phyloP scores from a whole-genome alignment of 371 early-diverging fungal species.

The Actinomortierella ambigua region DNA sequence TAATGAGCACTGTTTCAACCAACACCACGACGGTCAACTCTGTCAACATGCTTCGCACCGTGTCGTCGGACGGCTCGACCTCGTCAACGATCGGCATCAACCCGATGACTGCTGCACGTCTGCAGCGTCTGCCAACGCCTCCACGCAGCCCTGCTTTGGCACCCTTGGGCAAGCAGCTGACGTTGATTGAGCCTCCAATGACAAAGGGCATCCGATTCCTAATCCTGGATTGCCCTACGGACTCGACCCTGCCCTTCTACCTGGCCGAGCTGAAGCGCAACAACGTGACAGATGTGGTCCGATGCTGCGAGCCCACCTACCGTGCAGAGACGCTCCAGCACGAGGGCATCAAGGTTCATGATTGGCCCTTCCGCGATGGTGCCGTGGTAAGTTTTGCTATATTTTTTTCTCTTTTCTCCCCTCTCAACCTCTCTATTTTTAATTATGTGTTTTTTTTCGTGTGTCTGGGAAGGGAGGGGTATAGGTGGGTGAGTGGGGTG shows the following conservation, averaged over 20 bases:
- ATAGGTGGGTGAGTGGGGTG: too few species aligned
- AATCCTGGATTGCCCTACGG: constrained; percentile 90
- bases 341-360: constrained; percentile 78
- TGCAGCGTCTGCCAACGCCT: constrained; percentile 44
- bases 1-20: constrained; percentile 20
- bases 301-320: constrained; percentile 93
- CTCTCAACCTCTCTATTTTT: not conserved
- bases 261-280: constrained; percentile 71
- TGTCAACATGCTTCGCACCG: constrained; percentile 20
- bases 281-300: constrained; percentile 82
- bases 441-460: constrained; percentile 5
- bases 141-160: constrained; percentile 45
- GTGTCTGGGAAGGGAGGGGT: too few species aligned
- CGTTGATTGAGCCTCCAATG: constrained; percentile 60
- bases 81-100: constrained; percentile 24
- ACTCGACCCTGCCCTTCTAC: constrained; percentile 78
- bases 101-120: constrained; percentile 29
- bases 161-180: constrained; percentile 59
- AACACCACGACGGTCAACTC: not conserved
- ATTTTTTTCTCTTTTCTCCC: constrained; percentile 6
- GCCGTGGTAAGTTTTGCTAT: constrained; percentile 55
- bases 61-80: constrained; percentile 10
- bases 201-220: constrained; percentile 76
- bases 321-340: constrained; percentile 59
- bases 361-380: constrained; percentile 81